Evolutionary conservation across 345 rosid genomes (phyloP).

Genomic region (Hevea brasiliensis): DNA sequence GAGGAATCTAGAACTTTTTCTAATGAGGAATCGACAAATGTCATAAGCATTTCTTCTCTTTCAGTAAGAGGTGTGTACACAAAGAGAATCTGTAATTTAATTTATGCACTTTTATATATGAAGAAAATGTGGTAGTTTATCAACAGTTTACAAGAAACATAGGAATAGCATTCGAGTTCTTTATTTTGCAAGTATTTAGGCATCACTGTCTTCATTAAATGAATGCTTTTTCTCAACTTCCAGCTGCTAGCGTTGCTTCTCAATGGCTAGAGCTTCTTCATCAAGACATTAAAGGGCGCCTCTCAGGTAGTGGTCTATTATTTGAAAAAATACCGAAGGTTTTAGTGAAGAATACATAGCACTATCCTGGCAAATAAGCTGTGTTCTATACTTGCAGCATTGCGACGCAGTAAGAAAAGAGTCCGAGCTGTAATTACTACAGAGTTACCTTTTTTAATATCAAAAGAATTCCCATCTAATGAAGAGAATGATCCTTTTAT

Average conservation of each 20-base stretch:
- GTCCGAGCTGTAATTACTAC: conserved; percentile 68
- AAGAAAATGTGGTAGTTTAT: neutral
- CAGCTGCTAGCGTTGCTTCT: conserved; percentile 90
- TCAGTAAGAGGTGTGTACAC: conserved; percentile 60
- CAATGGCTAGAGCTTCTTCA: conserved; percentile 94
- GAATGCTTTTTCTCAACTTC: conserved; percentile 16
- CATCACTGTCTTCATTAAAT: conserved; percentile 4
- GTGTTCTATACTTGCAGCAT: conserved; percentile 50
- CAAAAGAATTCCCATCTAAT: conserved; percentile 62
- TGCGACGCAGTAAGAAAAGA: conserved; percentile 86
- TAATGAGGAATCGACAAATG: conserved; percentile 44
- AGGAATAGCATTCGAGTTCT: neutral
- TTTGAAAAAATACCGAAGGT: neutral
- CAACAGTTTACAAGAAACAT: neutral
- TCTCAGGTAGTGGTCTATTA: conserved; percentile 55
- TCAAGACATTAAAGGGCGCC: conserved; percentile 88
- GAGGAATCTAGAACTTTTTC: conserved; percentile 45
- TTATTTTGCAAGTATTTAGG: neutral
- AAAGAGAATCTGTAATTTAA: neutral
- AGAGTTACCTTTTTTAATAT: conserved; percentile 71
- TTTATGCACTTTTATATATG: neutral
- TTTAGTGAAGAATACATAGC: conserved; percentile 1
- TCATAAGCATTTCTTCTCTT: conserved; percentile 51
- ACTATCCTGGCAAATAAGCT: conserved; percentile 14
- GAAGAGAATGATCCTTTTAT: conserved; percentile 38